A percentile compares a stretch with the other conserved stretches of the same genome.
Conservation (phyloP, 1,284 basidiomycete species). For the Paramarasmius palmivorus region DNA sequence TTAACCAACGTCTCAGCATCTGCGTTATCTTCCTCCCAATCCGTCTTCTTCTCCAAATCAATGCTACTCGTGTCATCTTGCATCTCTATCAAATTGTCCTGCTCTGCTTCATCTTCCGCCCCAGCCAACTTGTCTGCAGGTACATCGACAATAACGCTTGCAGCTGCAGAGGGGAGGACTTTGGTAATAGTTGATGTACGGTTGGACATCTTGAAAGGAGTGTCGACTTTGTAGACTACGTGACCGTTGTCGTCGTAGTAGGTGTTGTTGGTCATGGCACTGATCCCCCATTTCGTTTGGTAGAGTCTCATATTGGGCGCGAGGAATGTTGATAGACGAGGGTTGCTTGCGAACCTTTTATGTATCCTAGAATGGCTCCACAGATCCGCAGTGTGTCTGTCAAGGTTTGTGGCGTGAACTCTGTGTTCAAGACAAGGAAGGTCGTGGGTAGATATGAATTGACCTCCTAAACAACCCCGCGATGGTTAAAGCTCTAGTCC, state of each 20-base stretch:
- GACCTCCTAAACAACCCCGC: too few relatives aligned
- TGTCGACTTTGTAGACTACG: neutral
- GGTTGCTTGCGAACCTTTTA: too few relatives aligned
- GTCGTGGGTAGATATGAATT: too few relatives aligned
- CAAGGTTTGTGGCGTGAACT: too few relatives aligned
- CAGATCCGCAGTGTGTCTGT: too few relatives aligned
- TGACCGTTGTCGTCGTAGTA: constrained; percentile 1
- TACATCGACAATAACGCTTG: too few relatives aligned
- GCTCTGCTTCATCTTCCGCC: neutral
- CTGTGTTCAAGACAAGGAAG: too few relatives aligned
- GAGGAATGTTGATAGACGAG: too few relatives aligned
- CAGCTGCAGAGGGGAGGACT: neutral
- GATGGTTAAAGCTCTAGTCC: too few relatives aligned
- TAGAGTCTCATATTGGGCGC: neutral
- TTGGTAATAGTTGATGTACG: constrained; percentile 2
- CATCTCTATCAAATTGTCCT: neutral
- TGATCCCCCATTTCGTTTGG: neutral
- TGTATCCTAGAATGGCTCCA: too few relatives aligned
- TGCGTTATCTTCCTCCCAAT: neutral
- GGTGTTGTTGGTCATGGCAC: constrained; percentile 2
- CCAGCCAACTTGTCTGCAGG: neutral
- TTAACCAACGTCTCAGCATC: neutral
- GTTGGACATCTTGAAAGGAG: constrained; percentile 2
- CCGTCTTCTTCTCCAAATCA: neutral
- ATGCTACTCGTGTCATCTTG: neutral